Conservation (phyloP, 345 rosid genomes). For the Eucalyptus microcorys region DNA sequence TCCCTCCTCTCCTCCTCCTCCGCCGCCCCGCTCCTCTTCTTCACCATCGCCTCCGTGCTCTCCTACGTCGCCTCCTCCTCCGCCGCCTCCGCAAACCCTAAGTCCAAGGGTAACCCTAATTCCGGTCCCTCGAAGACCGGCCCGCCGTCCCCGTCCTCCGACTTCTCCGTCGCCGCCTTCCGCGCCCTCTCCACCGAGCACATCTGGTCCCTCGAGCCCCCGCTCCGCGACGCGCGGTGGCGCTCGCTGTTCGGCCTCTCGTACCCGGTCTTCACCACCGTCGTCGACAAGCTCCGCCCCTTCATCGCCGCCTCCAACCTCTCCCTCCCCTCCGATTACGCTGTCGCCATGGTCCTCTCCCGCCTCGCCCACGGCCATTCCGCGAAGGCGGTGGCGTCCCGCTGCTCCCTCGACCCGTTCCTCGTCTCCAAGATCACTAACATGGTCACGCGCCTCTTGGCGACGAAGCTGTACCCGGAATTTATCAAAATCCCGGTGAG, state of each 20-base stretch:
- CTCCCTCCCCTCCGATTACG: constrained; percentile 92
- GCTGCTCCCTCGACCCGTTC: constrained; percentile 80
- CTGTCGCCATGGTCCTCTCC: constrained; percentile 91
- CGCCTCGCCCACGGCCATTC: constrained; percentile 78
- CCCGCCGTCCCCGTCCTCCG: constrained; percentile 38
- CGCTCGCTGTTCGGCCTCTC: constrained; percentile 81
- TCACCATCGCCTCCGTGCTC: constrained; percentile 23
- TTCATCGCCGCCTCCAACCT: constrained; percentile 79
- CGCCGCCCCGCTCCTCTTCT: constrained; percentile 15
- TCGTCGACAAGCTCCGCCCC: constrained; percentile 85
- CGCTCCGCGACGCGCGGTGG: constrained; percentile 89
- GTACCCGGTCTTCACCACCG: constrained; percentile 80
- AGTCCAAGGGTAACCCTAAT: not conserved
- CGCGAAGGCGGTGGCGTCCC: constrained; percentile 55
- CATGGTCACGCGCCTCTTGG: constrained; percentile 84
- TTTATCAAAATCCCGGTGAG: constrained; percentile 84
- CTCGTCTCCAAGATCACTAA: constrained; percentile 88
- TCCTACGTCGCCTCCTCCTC: constrained; percentile 18
- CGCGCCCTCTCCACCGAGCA: constrained; percentile 86
- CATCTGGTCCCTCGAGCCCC: constrained; percentile 75
- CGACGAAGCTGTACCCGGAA: constrained; percentile 88
- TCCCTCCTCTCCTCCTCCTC: constrained; percentile 21
- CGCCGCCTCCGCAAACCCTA: constrained; percentile 21
- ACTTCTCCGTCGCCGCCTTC: constrained; percentile 75
- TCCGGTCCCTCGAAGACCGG: constrained; percentile 16